These are phyloP conservation scores for Botrytis aclada DNA, from an alignment of 2,329 filamentous ascomycete species.

Conservation along the genomic window DNA sequence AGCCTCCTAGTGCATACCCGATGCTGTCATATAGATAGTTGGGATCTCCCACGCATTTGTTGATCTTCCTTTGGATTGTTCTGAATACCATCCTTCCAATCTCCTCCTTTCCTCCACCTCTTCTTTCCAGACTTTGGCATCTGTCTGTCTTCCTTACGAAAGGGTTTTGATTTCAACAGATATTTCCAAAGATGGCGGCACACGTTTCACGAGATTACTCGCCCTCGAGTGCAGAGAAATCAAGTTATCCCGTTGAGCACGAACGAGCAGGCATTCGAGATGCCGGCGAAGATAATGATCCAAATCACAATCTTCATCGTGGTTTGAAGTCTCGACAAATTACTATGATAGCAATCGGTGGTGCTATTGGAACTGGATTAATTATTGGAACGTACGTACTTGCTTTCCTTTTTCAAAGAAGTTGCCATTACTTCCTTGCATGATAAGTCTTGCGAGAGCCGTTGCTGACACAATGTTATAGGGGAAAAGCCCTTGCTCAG, in stretches of 20 bases:
- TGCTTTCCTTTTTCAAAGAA: background rate
- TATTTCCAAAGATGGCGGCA: background rate
- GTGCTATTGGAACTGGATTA: slow-evolving; percentile 57
- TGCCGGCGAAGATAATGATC: slow-evolving; percentile 26
- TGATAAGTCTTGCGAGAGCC: background rate
- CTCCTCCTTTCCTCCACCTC: background rate
- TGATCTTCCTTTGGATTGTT: background rate
- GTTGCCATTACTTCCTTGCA: background rate
- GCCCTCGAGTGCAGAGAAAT: slow-evolving; percentile 14
- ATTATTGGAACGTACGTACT: slow-evolving; percentile 59
- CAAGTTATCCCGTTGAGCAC: background rate
- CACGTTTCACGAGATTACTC: background rate
- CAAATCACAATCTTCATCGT: slow-evolving; percentile 43
- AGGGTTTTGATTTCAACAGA: background rate
- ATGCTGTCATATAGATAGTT: slow-evolving; percentile 9
- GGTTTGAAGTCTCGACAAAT: slow-evolving; percentile 54
- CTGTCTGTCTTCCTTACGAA: background rate
- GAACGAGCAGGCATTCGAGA: background rate
- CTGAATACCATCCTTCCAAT: background rate
- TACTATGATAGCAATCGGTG: slow-evolving; percentile 68
- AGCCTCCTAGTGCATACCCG: background rate
- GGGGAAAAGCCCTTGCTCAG: slow-evolving; percentile 46
- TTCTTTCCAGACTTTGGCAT: background rate
- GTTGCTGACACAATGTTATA: slow-evolving; percentile 20
- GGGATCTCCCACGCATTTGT: background rate